A percentile compares a stretch with the other conserved stretches of the same genome.
Evolutionary conservation across 108 stramenopile genomes (phyloP).

Genomic region (Skeletonema grethae): DNA sequence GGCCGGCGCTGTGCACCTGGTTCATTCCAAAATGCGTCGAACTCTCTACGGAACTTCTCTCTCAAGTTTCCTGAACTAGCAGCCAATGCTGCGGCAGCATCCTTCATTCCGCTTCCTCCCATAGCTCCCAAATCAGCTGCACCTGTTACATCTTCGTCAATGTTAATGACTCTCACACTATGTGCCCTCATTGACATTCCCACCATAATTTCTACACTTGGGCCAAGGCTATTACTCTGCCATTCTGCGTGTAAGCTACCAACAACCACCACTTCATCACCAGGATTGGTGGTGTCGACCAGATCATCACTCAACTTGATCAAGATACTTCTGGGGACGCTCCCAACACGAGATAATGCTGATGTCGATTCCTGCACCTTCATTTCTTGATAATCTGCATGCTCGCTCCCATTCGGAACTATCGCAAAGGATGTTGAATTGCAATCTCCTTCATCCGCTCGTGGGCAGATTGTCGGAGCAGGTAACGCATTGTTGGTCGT

Average conservation of each 20-base stretch:
- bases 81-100: constrained; percentile 8
- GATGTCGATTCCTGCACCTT: constrained; percentile 94
- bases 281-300: constrained; percentile 93
- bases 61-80: constrained; percentile 28
- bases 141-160: constrained; percentile 39
- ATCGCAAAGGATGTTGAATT: constrained; percentile 66
- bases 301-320: constrained; percentile 93
- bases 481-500: constrained; percentile 85
- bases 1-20: constrained; percentile 45
- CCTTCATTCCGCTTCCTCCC: constrained; percentile 11
- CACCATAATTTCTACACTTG: constrained; percentile 77
- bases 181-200: constrained; percentile 90
- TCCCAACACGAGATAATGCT: constrained; percentile 66
- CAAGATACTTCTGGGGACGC: constrained; percentile 89
- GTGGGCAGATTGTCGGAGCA: constrained; percentile 75
- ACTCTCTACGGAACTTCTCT: constrained; percentile 84
- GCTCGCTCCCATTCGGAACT: constrained; percentile 52
- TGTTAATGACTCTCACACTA: constrained; percentile 73
- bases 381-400: constrained; percentile 97
- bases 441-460: constrained; percentile 48
- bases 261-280: constrained; percentile 97
- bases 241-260: constrained; percentile 91
- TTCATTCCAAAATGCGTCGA: constrained; percentile 86
- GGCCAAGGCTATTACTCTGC: constrained; percentile 54
- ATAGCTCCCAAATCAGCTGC: constrained; percentile 13